Evolutionary conservation across 2,329 filamentous ascomycete genomes (phyloP), one percentile per base, ranked within the genome.

Genomic region (Neurospora sp.): DNA sequence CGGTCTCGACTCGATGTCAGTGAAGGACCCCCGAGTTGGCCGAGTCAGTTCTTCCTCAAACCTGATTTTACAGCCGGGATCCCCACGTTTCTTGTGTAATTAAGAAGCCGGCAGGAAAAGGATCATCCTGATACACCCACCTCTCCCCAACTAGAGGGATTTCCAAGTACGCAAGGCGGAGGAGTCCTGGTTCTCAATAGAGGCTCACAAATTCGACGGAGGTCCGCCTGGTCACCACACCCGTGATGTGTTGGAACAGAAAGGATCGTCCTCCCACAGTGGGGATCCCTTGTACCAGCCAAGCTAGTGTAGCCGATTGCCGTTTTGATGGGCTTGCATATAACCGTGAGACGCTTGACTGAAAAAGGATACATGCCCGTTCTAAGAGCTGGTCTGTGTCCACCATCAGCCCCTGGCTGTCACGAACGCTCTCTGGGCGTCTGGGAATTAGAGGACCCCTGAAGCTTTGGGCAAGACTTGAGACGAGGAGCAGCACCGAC

Each of bases 401-500:
- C 73, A 72, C 40, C 68, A 40, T 38, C 66, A 71, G 52, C 70
- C 73, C 73, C 66, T 73, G 72, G 71, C 74, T 76, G 75, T 76
- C 76, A 78, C 73, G 74, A 76, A 76, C 75, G 76, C 76, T 77
- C 52, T 62, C 52, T 77, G 76, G 73, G 70, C 72, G 76, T 77
- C 79, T 80, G 78, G 75, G 76, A 76, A 77, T 76, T 75, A 78
- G 77, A 78, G 74, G 52, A 62, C 73, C 76, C 76, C 76, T 77
- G 77, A 71, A 71, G 70, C 70, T 75, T 3, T 62, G 75, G 75
- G 74, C 76, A 71, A 70, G 70, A 80, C 78, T 82, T 83, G 82
- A 83, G 82, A 83, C 82, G 80, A 81, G 77, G 76, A 77, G 77
- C 77, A 78, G 79, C 78, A 79, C 78, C 77, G 77, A 74, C 72